Conservation (phyloP, 495 filamentous ascomycete genomes). For the Gamarada debralockiae region DNA sequence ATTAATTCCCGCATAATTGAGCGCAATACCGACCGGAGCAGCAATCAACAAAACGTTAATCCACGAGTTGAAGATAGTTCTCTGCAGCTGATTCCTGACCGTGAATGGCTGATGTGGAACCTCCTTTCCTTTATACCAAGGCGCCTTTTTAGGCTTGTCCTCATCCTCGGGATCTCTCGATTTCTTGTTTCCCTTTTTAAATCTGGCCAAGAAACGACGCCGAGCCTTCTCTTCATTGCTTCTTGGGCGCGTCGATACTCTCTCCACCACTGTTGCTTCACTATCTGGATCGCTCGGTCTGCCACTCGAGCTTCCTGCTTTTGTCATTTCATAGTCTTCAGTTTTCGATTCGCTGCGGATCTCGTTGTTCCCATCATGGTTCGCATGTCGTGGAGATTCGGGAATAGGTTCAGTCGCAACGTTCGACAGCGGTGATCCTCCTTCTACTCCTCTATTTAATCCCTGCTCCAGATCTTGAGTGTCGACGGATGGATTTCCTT, state of each 20-base stretch:
- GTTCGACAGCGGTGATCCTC: neutral
- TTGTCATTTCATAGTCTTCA: neutral
- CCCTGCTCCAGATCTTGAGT: slow-evolving; percentile 11
- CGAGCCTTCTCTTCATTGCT: slow-evolving; percentile 7
- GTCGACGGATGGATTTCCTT: neutral
- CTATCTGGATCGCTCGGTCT: neutral
- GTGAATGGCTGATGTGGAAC: slow-evolving; percentile 48
- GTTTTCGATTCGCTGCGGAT: neutral
- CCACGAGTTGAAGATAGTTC: slow-evolving; percentile 73
- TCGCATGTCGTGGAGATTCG: neutral
- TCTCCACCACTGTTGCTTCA: slow-evolving; percentile 2
- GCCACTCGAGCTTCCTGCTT: neutral
- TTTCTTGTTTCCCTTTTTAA: neutral
- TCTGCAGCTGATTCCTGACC: slow-evolving; percentile 61
- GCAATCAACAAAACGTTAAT: slow-evolving; percentile 80
- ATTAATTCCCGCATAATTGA: slow-evolving; percentile 57
- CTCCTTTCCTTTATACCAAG: slow-evolving; percentile 33
- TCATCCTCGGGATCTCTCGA: slow-evolving; percentile 26
- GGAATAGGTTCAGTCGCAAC: neutral
- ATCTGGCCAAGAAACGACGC: slow-evolving; percentile 7
- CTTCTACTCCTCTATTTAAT: neutral
- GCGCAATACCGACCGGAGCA: slow-evolving; percentile 72
- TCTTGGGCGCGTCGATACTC: neutral
- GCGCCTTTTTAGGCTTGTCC: slow-evolving; percentile 32
- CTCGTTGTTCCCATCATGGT: neutral